These are phyloP conservation scores for Penicillium verrucosum DNA, from an alignment of 2,329 filamentous ascomycete genomes.

Conservation along the genomic window DNA sequence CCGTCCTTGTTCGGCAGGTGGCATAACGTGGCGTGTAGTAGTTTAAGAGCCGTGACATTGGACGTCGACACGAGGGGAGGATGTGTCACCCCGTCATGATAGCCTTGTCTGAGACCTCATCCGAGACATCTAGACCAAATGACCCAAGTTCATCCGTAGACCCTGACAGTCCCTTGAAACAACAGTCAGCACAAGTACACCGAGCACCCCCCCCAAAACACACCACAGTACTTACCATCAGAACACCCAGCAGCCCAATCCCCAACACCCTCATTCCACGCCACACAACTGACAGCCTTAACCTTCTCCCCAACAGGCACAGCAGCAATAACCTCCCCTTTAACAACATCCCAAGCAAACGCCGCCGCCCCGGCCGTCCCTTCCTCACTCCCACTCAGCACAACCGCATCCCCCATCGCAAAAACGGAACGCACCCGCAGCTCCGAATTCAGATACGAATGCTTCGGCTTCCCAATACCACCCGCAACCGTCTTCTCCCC, in stretches of 20 bases:
- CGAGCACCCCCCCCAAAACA: background rate
- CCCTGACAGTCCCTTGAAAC: conserved; percentile 2
- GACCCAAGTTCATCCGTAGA: conserved; percentile 2
- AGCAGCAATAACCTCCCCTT: conserved; percentile 63
- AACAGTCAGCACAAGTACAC: background rate
- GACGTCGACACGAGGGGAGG: background rate
- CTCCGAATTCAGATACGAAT: conserved; percentile 59
- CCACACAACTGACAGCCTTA: conserved; percentile 46
- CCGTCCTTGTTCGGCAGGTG: background rate
- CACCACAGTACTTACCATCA: conserved; percentile 35
- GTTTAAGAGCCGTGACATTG: background rate
- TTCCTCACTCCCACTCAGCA: conserved; percentile 76
- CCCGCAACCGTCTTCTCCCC: conserved; percentile 45
- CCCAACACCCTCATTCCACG: conserved; percentile 43
- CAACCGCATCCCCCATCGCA: conserved; percentile 71
- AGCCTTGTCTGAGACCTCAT: background rate
- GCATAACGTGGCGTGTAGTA: background rate
- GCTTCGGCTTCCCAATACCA: conserved; percentile 22
- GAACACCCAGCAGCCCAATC: conserved; percentile 43
- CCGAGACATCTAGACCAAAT: background rate
- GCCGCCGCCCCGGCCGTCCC: conserved; percentile 27
- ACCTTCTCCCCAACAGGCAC: conserved; percentile 47
- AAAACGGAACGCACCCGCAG: conserved; percentile 73
- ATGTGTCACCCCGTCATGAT: background rate
- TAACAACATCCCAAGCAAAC: conserved; percentile 77